phyloP scores from a whole-genome alignment of 805 yeast species.

The Starmerella kuoi region DNA sequence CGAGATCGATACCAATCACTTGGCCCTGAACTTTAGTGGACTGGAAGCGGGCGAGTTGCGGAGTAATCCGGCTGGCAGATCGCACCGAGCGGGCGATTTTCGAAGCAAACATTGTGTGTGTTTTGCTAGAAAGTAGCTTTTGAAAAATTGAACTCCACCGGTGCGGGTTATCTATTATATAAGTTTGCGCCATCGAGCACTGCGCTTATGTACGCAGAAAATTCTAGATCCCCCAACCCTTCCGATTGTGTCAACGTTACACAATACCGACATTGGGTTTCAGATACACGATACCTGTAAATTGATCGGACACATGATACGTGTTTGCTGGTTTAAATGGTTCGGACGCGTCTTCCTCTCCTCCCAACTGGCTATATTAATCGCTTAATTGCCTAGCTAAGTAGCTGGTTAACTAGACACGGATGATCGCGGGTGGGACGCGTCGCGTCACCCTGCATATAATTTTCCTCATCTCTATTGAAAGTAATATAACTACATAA shows the following conservation, averaged over 20 bases:
- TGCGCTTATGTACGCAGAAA: conserved; percentile 11
- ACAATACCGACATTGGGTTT: too few relatives aligned
- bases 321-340: too few relatives aligned
- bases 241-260: not conserved
- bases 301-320: too few relatives aligned
- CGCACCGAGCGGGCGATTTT: conserved; percentile 31
- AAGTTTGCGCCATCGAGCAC: conserved; percentile 11
- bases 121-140: not conserved
- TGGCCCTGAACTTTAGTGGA: conserved; percentile 42
- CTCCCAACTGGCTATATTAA: too few relatives aligned
- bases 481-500: too few relatives aligned
- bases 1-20: conserved; percentile 76
- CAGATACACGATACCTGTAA: too few relatives aligned
- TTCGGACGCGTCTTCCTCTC: too few relatives aligned
- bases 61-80: conserved; percentile 18
- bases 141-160: conserved; percentile 14
- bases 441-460: too few relatives aligned
- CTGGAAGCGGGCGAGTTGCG: conserved; percentile 34
- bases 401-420: too few relatives aligned
- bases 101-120: conserved; percentile 30
- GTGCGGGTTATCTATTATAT: conserved; percentile 7
- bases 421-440: too few relatives aligned
- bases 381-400: too few relatives aligned
- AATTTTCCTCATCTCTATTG: too few relatives aligned
- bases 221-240: not conserved